Base-by-base conservation (phyloP, 192 early-diverging fungal species). In the Gamsiella multidivaricata region DNA sequence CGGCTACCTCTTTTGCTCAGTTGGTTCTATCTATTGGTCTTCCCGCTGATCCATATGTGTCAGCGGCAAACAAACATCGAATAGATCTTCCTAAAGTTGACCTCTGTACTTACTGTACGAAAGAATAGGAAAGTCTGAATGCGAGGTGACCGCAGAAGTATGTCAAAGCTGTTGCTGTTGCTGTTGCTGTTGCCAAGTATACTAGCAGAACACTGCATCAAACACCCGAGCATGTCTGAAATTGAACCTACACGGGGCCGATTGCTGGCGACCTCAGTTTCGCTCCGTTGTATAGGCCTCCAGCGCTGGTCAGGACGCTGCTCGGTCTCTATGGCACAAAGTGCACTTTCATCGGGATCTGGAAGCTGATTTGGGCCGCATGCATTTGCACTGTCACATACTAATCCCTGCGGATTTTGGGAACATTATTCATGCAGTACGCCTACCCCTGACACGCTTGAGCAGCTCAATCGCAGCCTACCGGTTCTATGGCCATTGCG, bases 341-440 rank as follows among this genome's bases (percentile, higher is more conserved):
- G 31, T 90, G 85, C 62, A 53, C 69, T 34, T 32, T 82, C 18
- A 78, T 90, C 25, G 85, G 84, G 7, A 20, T 90, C 5, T 90
- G 88, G 88, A 88, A 88, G 60, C 54, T 87, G 15, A 25, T 84
- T 10, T 91, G 90, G 88, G 83, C 67, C 9, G 65, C 65, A 3
- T 91, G 87, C 34, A 90, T 81, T 2, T 90, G 88, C 85, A 33
- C 86, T 3, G 83, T 86, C 18, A 65, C 73, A 8, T 91, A 83
- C 56, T 84, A 61, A 50, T 80, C 87, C 32, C 67, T 90, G 14
- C 80, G 79, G 26, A 66, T 58, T 18, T 58, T 82, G 4, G 51
- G 90, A 12, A 50, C 49, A 23, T 83, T 65, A 34, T 69, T n/a
- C 83, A 83, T 54, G 88, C 88, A 23, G 70, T 87, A 37, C 88